Evolutionary conservation across 495 filamentous ascomycete species (phyloP), one percentile per base, ranked within the genome.

Genomic region (Ramalina intermedia): DNA sequence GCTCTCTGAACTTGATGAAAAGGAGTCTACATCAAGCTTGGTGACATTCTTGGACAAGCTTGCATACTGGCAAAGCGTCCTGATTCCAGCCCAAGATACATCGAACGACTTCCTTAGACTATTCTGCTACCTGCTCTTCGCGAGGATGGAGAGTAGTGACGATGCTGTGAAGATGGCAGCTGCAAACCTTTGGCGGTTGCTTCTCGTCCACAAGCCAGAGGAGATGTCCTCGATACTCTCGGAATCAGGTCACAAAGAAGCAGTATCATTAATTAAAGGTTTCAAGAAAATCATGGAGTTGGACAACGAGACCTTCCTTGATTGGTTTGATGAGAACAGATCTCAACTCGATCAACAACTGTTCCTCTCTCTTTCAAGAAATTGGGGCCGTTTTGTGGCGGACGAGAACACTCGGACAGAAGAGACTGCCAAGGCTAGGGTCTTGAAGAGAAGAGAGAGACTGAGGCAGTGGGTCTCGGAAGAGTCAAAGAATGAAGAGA

Each of bases 51-150:
- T 98, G 62, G 72, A 85, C 37, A 90, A 86, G 56, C 73, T 98
- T 54, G 75, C 82, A 2, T 96, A 96, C 61, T 98, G 91, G 91
- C 91, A 96, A 60, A 85, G 84, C 12, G 84, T 94, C 21, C 73
- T 96, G 33, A 68, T 96, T n/a, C 77, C 78, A 27, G 74, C 82
- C 24, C 74, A 87, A 7, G 81, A 85, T 20, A 68, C 72, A 2
- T 87, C 94, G 45, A 76, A 80, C 18, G 78, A 83, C 12, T 82
- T 84, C 58, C 73, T 94, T 56, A 79, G 81, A 42, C 65, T 96
- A 6, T 72, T 96, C 16, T 94, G 86, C 70, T 96, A 93, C 55
- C 73, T 93, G 39, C 75, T 98, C 6, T 96, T 96, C 63, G 78
- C 76, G 29, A 88, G 85, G 55, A 64, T 96, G 41, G 76, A 90